phyloP scores from a whole-genome alignment of 495 filamentous ascomycete genomes.

The Daldinia loculata region DNA sequence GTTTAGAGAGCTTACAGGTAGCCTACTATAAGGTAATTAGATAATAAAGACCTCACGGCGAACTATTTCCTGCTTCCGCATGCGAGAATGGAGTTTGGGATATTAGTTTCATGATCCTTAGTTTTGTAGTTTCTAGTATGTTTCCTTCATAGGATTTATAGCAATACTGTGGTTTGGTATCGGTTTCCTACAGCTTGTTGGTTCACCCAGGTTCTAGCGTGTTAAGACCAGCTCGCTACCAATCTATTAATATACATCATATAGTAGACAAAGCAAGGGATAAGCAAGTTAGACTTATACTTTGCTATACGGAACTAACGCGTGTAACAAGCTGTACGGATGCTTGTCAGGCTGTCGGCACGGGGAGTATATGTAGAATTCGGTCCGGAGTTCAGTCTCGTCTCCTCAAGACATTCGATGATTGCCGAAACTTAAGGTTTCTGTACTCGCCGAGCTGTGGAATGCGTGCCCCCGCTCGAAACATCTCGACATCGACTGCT shows the following conservation, averaged over 20 bases:
- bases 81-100: background rate
- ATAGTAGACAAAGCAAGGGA: background rate
- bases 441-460: slow-evolving; percentile 29
- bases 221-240: background rate
- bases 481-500: slow-evolving; percentile 14
- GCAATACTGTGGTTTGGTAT: too few species aligned
- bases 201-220: too few species aligned
- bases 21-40: slow-evolving; percentile 9
- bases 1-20: background rate
- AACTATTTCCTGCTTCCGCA: slow-evolving; percentile 12
- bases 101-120: background rate
- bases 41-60: slow-evolving; percentile 43
- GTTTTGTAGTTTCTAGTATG: too few species aligned
- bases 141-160: too few species aligned
- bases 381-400: background rate
- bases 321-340: background rate
- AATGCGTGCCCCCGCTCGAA: slow-evolving; percentile 28
- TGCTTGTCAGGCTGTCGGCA: background rate
- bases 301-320: background rate
- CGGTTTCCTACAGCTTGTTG: too few species aligned
- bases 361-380: background rate
- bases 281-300: background rate
- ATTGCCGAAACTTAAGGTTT: slow-evolving; percentile 22
- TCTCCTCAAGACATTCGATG: background rate
- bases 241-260: background rate